Evolutionary conservation across 75 land plant species (phyloP).

Genomic region (Picea glauca): DNA sequence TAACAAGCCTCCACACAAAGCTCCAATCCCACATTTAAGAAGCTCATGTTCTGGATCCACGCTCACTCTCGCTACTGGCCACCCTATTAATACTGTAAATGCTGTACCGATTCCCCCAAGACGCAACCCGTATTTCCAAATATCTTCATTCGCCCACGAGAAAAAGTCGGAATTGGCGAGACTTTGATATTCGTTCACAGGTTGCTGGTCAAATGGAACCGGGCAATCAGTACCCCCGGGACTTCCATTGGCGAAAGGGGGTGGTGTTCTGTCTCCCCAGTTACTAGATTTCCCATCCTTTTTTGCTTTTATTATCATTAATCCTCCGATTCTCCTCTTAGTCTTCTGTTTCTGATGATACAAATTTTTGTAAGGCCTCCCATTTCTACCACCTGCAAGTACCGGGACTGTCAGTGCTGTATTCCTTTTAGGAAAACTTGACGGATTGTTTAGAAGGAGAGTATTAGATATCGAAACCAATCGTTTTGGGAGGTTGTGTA

Average conservation of each 20-base stretch:
- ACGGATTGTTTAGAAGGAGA: neutral
- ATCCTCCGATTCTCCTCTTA: neutral
- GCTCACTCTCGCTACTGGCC: constrained; percentile 69
- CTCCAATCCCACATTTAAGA: constrained; percentile 35
- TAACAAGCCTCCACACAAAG: constrained; percentile 69
- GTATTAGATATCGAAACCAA: neutral
- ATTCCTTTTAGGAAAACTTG: neutral
- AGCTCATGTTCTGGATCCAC: constrained; percentile 39
- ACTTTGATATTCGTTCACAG: constrained; percentile 83
- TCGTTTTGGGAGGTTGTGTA: neutral
- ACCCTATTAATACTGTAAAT: constrained; percentile 69
- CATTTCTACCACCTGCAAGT: neutral
- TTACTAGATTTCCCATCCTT: neutral
- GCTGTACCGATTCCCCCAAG: constrained; percentile 52
- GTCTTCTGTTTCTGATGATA: no score
- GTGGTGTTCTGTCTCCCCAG: neutral
- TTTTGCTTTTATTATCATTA: neutral
- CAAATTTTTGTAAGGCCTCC: no score
- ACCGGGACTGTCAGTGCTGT: neutral
- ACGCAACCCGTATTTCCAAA: constrained; percentile 41
- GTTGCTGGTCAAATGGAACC: constrained; percentile 89
- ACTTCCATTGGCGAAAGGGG: constrained; percentile 51
- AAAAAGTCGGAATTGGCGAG: constrained; percentile 66
- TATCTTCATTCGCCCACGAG: constrained; percentile 82
- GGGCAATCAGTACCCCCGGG: constrained; percentile 61